Conservation (phyloP, 192 early-diverging fungal genomes). For the Geosiphon pyriformis region DNA sequence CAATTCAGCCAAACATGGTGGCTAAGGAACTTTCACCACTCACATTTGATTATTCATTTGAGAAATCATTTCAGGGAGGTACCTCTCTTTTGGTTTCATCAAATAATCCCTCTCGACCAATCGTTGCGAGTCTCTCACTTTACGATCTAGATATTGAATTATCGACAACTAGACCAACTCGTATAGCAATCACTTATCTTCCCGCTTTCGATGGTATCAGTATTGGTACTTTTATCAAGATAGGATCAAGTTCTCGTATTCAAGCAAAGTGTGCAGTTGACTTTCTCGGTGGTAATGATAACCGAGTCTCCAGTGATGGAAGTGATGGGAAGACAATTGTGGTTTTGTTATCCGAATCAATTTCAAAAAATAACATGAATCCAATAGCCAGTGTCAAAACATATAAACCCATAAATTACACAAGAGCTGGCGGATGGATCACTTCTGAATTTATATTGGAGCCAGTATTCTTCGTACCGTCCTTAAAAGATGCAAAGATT, state of each 20-base stretch:
- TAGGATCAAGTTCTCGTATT: neutral
- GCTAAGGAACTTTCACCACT: neutral
- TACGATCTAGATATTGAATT: slow-evolving; percentile 7
- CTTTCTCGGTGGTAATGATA: neutral
- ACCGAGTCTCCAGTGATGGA: neutral
- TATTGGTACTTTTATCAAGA: neutral
- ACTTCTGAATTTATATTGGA: neutral
- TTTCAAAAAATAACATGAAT: neutral
- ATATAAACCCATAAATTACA: neutral
- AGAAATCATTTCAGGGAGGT: slow-evolving; percentile 7
- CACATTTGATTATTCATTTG: neutral
- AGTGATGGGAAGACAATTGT: neutral
- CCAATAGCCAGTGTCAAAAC: neutral
- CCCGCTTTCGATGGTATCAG: neutral
- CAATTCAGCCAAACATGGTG: neutral
- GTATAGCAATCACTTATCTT: slow-evolving; percentile 3
- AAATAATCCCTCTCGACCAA: neutral
- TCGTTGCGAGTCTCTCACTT: neutral
- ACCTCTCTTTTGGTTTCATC: neutral
- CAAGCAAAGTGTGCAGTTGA: neutral
- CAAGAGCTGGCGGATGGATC: neutral
- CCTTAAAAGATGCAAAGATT: neutral
- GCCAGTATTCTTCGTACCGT: neutral
- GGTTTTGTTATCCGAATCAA: neutral
- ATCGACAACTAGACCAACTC: neutral